Conservation (phyloP, 83 land plant species). For the Thuja plicata region DNA sequence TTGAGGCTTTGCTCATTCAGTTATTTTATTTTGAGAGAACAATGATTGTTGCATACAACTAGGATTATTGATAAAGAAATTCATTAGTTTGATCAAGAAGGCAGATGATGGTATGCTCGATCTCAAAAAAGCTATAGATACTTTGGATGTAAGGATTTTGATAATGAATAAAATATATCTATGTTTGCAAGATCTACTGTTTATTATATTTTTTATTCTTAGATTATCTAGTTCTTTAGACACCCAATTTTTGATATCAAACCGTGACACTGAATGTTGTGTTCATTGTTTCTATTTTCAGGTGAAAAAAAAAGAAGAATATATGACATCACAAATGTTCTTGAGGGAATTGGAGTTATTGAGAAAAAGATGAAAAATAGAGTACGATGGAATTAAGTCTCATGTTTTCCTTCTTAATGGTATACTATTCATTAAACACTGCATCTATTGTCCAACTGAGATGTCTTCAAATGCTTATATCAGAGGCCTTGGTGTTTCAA, state of each 20-base stretch:
- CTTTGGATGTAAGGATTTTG: too few relatives aligned
- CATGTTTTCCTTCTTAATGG: not conserved
- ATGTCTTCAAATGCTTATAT: not conserved
- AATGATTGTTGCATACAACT: too few relatives aligned
- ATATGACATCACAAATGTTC: too few relatives aligned
- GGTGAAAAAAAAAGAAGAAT: slow-evolving; percentile 96
- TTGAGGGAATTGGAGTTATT: slow-evolving; percentile 96
- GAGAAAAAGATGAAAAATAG: slow-evolving; percentile 92
- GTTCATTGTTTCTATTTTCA: slow-evolving; percentile 16
- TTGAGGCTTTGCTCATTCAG: not conserved
- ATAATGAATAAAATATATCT: too few relatives aligned
- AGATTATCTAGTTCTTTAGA: not conserved
- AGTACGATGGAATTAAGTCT: slow-evolving; percentile 83
- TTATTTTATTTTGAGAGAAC: not conserved
- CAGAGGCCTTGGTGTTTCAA: slow-evolving; percentile 79
- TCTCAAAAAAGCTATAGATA: too few relatives aligned
- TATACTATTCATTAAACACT: not conserved
- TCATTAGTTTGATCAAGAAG: too few relatives aligned
- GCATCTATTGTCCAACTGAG: not conserved
- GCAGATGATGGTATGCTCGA: too few relatives aligned
- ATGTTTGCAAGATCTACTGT: too few relatives aligned
- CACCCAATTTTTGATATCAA: not conserved
- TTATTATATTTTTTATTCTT: too few relatives aligned
- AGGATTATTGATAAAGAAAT: too few relatives aligned
- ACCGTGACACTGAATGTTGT: not conserved